Evolutionary conservation across 2,329 filamentous ascomycete species (phyloP), one percentile per base, ranked within the genome.

Genomic region (Emmonsia crescens): DNA sequence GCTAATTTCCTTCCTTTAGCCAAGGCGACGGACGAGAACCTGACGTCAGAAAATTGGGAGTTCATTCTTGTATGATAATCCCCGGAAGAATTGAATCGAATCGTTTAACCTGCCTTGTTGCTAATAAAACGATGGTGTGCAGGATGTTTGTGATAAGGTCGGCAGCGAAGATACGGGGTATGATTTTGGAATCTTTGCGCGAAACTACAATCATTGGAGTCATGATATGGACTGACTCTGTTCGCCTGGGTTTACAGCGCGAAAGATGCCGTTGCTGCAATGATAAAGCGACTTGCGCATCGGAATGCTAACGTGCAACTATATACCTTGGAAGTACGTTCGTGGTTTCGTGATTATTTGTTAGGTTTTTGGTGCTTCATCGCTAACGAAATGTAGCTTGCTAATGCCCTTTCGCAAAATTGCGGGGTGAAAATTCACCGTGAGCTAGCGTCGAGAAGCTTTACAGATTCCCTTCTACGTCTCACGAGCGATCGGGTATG

Each of bases 271-370:
- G 89, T 95, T 60, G 88, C 91, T 71, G 88, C 90, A 71, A 84
- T 96, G 79, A 96, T 96, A 77, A 95, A 93, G 79, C 84, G 92
- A 49, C 82, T 96, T 61, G 91, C 91, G 61, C 91, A 96, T 75
- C 87, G 92, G 68, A 96, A 96, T 75, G 92, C 92, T 65, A 96
- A 96, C 74, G 92, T 96, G 31, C 92, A 96, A 77, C 85, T 96
- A 24, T 96, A 96, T 75, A 96, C 92, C 14, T 85, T 96, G 63
- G 91, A 95, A 82, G 86, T 89, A 71, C 52, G 77, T 69, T 55
- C 21, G 19, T 36, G 8, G 19, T 33, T 60, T 10, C n/a, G 16
- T 31, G 16, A 44, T 24, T 24, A 44, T 42, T 21, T 57, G 12
- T 21, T 1, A 12, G 55, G 2, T 10, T 14, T 33, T 19, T 58